These are phyloP conservation scores for Ogataea pilisensis DNA, from an alignment of 805 yeast species.

Conservation along the genomic window DNA sequence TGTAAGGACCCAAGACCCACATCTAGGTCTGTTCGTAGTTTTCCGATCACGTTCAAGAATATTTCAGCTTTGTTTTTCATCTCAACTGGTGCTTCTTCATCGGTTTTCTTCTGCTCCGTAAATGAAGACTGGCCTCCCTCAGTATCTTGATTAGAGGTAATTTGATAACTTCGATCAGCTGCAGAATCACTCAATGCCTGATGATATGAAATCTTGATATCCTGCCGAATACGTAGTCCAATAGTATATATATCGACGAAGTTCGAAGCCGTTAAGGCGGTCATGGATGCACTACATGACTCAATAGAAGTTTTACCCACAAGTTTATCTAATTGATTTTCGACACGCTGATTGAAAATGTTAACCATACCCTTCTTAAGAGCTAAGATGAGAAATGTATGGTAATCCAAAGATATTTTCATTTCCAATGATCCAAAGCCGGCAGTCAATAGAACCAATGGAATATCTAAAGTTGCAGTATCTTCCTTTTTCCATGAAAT, in stretches of 20 bases:
- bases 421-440: constrained; percentile 53
- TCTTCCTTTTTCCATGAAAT: constrained; percentile 64
- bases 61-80: constrained; percentile 10
- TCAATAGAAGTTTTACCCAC: constrained; percentile 47
- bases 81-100: not conserved
- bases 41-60: constrained; percentile 29
- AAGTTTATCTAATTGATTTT: constrained; percentile 54
- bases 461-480: constrained; percentile 43
- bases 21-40: constrained; percentile 63
- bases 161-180: constrained; percentile 6
- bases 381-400: constrained; percentile 67
- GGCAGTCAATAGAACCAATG: constrained; percentile 60
- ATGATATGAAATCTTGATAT: constrained; percentile 64
- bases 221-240: constrained; percentile 65
- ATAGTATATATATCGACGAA: constrained; percentile 74
- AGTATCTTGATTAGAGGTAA: not conserved
- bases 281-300: constrained; percentile 57
- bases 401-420: constrained; percentile 78
- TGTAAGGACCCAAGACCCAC: constrained; percentile 54
- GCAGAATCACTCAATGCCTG: constrained; percentile 68
- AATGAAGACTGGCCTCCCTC: not conserved
- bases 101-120: not conserved
- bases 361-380: constrained; percentile 46
- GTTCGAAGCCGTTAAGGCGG: constrained; percentile 84
- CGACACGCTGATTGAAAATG: constrained; percentile 64